These are phyloP conservation scores for Colletotrichum sp. DNA, from an alignment of 2,329 filamentous ascomycete genomes.

Conservation along the genomic window DNA sequence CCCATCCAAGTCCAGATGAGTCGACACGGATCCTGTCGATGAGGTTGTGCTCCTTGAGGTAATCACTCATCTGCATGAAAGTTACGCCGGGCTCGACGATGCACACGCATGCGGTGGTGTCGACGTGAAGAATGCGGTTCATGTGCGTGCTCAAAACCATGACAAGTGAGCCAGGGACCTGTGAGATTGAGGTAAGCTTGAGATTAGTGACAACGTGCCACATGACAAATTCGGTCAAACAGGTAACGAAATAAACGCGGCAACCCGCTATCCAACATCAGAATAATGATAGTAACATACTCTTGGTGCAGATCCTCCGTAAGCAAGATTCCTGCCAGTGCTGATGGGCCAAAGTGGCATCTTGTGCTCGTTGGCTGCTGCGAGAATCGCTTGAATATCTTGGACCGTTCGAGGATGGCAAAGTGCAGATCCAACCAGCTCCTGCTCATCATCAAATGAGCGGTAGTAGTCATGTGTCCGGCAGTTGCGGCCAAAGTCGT, in stretches of 20 bases:
- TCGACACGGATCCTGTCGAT: slow-evolving; percentile 45
- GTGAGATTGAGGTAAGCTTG: neutral
- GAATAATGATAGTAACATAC: neutral
- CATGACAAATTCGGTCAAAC: too few species aligned
- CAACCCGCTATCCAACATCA: rapidly evolving
- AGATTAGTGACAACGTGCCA: too few species aligned
- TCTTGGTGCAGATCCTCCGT: slow-evolving; percentile 57
- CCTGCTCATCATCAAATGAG: slow-evolving; percentile 7
- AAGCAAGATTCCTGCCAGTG: slow-evolving; percentile 55
- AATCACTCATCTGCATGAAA: slow-evolving; percentile 54
- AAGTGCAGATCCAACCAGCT: neutral
- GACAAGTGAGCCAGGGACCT: slow-evolving; percentile 51
- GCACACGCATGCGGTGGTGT: slow-evolving; percentile 51
- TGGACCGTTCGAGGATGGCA: slow-evolving; percentile 24
- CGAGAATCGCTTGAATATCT: slow-evolving; percentile 43
- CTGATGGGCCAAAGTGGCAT: slow-evolving; percentile 56
- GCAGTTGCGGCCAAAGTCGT: slow-evolving; percentile 10
- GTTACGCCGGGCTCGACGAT: slow-evolving; percentile 62
- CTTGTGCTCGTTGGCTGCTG: slow-evolving; percentile 44
- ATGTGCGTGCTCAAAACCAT: slow-evolving; percentile 58
- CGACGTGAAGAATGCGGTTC: slow-evolving; percentile 56
- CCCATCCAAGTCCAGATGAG: slow-evolving; percentile 44
- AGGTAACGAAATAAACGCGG: too few species aligned
- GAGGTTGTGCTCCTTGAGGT: slow-evolving; percentile 43
- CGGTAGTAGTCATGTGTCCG: slow-evolving; percentile 11